Evolutionary conservation across 805 yeast genomes (phyloP).

Genomic region (Wickerhamiella qilinensis): DNA sequence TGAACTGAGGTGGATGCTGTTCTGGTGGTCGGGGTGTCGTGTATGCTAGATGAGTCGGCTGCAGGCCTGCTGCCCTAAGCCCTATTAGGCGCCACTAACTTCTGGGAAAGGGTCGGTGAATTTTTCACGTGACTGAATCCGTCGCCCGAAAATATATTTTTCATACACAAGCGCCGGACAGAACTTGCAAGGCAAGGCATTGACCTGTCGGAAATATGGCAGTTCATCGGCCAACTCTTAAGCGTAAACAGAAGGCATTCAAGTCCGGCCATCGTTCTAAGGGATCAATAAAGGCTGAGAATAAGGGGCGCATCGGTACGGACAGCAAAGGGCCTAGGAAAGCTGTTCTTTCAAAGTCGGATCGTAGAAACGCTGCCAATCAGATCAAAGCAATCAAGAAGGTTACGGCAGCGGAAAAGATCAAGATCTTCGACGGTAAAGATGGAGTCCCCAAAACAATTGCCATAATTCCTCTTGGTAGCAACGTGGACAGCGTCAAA

Average conservation of each 20-base stretch:
- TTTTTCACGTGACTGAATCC: too few species aligned
- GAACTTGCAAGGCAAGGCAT: too few species aligned
- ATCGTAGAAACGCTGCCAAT: conserved; percentile 61
- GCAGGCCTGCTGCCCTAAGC: too few species aligned
- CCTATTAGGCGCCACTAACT: too few species aligned
- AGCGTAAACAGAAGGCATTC: conserved; percentile 76
- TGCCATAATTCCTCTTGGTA: conserved; percentile 63
- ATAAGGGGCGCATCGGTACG: conserved; percentile 77
- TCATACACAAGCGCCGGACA: too few species aligned
- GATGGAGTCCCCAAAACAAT: conserved; percentile 73
- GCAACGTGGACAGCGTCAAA: conserved; percentile 35
- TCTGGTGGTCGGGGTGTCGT: too few species aligned
- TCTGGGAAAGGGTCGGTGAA: too few species aligned
- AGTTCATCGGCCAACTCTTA: conserved; percentile 74
- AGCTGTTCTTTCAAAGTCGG: conserved; percentile 33
- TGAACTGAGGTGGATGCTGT: background rate
- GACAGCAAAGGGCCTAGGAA: conserved; percentile 19
- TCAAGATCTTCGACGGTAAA: conserved; percentile 64
- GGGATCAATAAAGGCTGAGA: conserved; percentile 62
- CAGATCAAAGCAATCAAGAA: conserved; percentile 66
- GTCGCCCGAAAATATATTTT: too few species aligned
- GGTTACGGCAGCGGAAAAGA: conserved; percentile 35
- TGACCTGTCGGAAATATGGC: conserved; percentile 17
- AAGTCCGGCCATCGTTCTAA: conserved; percentile 85
- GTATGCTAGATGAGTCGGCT: too few species aligned